Conservation (phyloP, 768 basidiomycete species). For the Asterophora parasitica region DNA sequence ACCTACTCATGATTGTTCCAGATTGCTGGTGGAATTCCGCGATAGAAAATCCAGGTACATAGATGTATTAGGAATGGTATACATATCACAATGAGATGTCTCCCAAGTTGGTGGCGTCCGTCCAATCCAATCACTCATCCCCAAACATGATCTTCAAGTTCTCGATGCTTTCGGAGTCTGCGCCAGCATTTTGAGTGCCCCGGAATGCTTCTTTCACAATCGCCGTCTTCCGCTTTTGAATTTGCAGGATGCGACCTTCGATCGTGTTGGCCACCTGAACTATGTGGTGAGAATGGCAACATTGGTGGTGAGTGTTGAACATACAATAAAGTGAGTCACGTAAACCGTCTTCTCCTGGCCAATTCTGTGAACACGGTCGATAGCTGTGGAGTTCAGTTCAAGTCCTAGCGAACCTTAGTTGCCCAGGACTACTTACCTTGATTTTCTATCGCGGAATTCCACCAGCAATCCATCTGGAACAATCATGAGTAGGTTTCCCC, state of each 20-base stretch:
- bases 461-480: conserved; percentile 86
- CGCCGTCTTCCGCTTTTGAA: conserved; percentile 83
- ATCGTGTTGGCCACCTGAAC: conserved; percentile 66
- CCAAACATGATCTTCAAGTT: conserved; percentile 82
- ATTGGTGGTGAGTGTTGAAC: conserved; percentile 16
- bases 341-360: conserved; percentile 80
- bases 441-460: conserved; percentile 80
- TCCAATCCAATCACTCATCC: conserved; percentile 35
- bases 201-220: conserved; percentile 83
- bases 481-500: conserved; percentile 5
- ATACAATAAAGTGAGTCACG: conserved; percentile 81
- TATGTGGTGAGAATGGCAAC: background rate
- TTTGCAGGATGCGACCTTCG: conserved; percentile 72
- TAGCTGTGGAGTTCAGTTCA: conserved; percentile 38
- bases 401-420: background rate
- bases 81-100: too few species aligned
- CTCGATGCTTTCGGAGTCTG: conserved; percentile 69
- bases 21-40: conserved; percentile 93
- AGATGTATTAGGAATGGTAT: too few species aligned
- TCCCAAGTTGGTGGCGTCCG: too few species aligned
- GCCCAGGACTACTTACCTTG: conserved; percentile 46
- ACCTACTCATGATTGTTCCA: conserved; percentile 23
- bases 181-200: conserved; percentile 37
- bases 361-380: conserved; percentile 82
- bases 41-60: conserved; percentile 68